Conservation (phyloP, 345 rosid genomes). For the Brassica cretica region DNA sequence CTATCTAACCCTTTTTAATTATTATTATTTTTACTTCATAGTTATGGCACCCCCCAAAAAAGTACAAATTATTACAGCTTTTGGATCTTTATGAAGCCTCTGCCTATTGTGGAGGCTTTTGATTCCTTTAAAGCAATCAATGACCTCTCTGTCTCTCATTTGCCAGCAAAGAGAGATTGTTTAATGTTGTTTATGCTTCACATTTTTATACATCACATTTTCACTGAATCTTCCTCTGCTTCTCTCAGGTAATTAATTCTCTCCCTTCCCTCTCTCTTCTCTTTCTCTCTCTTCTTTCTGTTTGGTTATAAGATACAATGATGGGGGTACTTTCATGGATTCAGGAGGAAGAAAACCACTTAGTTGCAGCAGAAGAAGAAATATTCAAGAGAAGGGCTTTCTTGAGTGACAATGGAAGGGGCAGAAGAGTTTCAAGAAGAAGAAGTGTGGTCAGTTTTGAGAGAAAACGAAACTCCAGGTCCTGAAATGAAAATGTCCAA, state of each 20-base stretch:
- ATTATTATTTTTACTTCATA: conserved; percentile 7
- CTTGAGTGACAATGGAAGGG: conserved; percentile 33
- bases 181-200: conserved; percentile 44
- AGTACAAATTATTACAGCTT: conserved; percentile 39
- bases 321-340: conserved; percentile 19
- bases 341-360: conserved; percentile 18
- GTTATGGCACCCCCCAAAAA: conserved; percentile 31
- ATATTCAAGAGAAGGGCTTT: conserved; percentile 21
- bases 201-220: conserved; percentile 39
- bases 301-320: background rate
- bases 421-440: conserved; percentile 71
- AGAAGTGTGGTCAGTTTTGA: conserved; percentile 61
- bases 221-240: conserved; percentile 43
- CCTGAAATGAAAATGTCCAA: conserved; percentile 42
- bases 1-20: conserved; percentile 25
- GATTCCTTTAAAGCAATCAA: conserved; percentile 42
- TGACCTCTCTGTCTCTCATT: conserved; percentile 44
- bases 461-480: conserved; percentile 46
- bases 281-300: background rate
- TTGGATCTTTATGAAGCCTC: conserved; percentile 41
- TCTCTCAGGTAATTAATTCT: conserved; percentile 37
- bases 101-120: conserved; percentile 42
- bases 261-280: background rate
- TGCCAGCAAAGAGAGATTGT: conserved; percentile 42
- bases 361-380: conserved; percentile 22